Base-by-base conservation (phyloP, 2,329 filamentous ascomycete species). In the Pseudogymnoascus sp. region DNA sequence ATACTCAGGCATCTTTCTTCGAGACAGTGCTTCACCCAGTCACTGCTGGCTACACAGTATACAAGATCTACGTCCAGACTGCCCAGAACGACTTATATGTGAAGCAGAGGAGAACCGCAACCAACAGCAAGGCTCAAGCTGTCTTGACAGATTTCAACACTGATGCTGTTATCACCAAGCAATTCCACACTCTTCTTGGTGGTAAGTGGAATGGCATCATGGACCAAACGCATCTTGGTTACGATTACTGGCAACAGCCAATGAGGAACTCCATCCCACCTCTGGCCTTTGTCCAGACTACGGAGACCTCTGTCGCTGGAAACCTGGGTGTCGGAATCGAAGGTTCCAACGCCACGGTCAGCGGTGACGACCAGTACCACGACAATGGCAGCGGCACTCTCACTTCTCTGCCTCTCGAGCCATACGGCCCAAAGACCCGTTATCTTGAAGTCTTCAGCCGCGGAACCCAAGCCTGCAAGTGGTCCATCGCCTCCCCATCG, bases 191-290 rank as follows among this genome's bases (percentile, higher is more conserved):
- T 10, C 73, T 88, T 14, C 74, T 88, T 0, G 78, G 78, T 64
- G 85, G 86, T 0, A 88, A 88, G 73, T 87, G 85, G 85, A 79
- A 77, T 68, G 78, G 83, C 70, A 84, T 88, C 71, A 78, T 87
- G 71, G 81, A 86, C 66, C 85, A 83, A 76, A 82, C 81, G 0
- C 82, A 84, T 67, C 73, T 84, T 7, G 81, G 81, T 18, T 84
- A 81, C 56, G 76, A 82, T 63, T 79, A 80, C 72, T 84, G 87
- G 87, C 88, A 90, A 73, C 87, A 90, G 71, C 86, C 88, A 1
- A 89, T 89, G 87, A 79, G 86, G 36, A 88, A 90, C 70, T 81
- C 82, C 0, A 79, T 88, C 1, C 86, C 87, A 0, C 80, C 83
- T 6, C 78, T 89, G 66, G 75, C 80, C 4, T 87, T 83, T 67